phyloP scores from a whole-genome alignment of 2,329 filamentous ascomycete species.

The Grosmannia penicillata region DNA sequence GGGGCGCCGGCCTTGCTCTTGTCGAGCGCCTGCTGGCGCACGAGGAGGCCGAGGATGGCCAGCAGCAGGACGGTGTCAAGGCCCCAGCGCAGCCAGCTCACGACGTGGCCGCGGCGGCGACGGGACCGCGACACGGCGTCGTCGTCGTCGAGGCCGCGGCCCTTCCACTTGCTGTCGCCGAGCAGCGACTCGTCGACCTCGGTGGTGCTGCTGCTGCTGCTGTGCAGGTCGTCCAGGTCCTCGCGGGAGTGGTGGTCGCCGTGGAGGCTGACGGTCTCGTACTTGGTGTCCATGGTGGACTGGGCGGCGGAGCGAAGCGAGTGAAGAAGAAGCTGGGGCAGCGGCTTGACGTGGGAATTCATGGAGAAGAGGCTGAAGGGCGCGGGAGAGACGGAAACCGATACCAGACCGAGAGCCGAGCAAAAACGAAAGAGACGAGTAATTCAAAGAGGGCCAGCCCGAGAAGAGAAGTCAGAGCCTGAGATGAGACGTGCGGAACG shows the following conservation, averaged over 20 bases:
- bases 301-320: too few species aligned
- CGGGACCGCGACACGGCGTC: constrained; percentile 11
- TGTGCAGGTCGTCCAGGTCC: constrained; percentile 18
- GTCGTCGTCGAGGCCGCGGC: constrained; percentile 12
- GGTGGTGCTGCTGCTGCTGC: constrained; percentile 15
- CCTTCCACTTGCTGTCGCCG: constrained; percentile 20
- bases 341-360: too few species aligned
- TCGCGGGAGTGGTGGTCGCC: constrained; percentile 11
- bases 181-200: constrained; percentile 26
- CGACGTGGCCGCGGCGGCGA: constrained; percentile 17
- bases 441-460: constrained; percentile 4
- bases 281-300: constrained; percentile 9
- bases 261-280: constrained; percentile 6
- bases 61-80: constrained; percentile 23
- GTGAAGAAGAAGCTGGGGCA: background rate
- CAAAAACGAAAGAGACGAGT: background rate
- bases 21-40: constrained; percentile 16
- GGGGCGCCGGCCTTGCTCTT: background rate
- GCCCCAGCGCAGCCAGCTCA: constrained; percentile 21
- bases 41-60: constrained; percentile 21
- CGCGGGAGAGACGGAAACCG: background rate
- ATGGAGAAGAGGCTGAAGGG: background rate
- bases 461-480: background rate
- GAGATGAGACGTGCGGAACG: too few species aligned
- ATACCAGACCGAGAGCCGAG: background rate